Base-by-base conservation (phyloP, 1,284 basidiomycete species). In the Ganoderma multipileum region DNA sequence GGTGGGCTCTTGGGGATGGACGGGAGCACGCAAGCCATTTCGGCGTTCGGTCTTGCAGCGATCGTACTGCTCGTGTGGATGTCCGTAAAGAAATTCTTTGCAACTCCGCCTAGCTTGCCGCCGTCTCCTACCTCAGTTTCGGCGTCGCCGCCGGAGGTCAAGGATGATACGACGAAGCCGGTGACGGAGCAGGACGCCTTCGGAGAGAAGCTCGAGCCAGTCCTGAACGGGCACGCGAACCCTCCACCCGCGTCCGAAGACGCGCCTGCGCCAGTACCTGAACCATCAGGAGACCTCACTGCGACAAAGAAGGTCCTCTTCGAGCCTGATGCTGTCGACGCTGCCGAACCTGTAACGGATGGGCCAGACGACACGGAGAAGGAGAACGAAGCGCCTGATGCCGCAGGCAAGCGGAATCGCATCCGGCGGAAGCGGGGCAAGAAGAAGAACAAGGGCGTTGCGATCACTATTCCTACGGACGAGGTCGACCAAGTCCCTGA, bases 301-400 rank as follows among this genome's bases (percentile, higher is more conserved):
- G 42, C 52, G 11, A 63, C 68, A 38, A 67, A 63, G 70, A 71
- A 68, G 30, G 71, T 76, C 26, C 36, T 71, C 20, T 74, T 75
- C 47, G 71, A 64, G 5, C 70, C 70, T 3, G 68, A 61, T n/a
- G 67, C 70, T 18, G 68, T 64, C 3, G 68, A 61, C 20, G 63
- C 70, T 9, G 65, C 64, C 9, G 80, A 81, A 6, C 63, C 67
- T 8, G 71, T 76, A 50, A 83, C 82, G 70, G 78, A 76, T 26
- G 81, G 82, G 8, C 84, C 63, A 1, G 83, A 74, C 0, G 89
- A 90, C 3, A 89, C 85, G 64, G 91, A 89, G 61, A 86, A 83
- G 64, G 90, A 91, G 67, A 88, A 82, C 41, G 89, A 85, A 39
- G 78, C 74, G 23, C 81, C 82, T 11, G 82, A 81, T 11, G 81